These are phyloP conservation scores for Irpex sp. DNA, from an alignment of 1,284 basidiomycete genomes.

Conservation along the genomic window DNA sequence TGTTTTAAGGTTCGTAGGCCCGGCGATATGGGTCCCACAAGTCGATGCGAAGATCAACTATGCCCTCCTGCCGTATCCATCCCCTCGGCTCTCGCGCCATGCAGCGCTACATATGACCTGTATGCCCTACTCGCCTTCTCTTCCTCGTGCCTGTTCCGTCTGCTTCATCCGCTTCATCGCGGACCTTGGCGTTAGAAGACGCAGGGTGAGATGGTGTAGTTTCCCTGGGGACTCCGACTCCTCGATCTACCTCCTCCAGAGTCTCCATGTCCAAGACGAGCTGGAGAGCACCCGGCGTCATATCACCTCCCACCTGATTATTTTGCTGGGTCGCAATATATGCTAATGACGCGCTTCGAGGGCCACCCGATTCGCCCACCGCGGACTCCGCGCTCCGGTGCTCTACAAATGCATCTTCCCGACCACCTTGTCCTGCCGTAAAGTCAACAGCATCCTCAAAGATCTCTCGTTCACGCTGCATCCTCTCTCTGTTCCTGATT, in stretches of 20 bases:
- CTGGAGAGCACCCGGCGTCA: not conserved
- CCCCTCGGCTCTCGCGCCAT: not conserved
- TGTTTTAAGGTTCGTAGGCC: not conserved
- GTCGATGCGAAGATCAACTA: not conserved
- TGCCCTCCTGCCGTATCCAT: not conserved
- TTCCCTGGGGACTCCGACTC: too few species aligned
- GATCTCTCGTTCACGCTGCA: not conserved
- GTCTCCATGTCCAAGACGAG: not conserved
- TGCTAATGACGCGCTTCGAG: not conserved
- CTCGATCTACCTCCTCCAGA: not conserved
- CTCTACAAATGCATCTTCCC: not conserved
- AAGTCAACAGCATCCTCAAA: constrained; percentile 1
- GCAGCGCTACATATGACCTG: not conserved
- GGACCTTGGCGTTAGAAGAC: not conserved
- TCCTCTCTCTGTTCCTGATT: not conserved
- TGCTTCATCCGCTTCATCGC: not conserved
- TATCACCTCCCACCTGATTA: not conserved
- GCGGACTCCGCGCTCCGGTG: not conserved
- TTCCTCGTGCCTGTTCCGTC: not conserved
- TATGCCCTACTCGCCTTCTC: not conserved
- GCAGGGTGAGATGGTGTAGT: not conserved
- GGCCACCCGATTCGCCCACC: not conserved
- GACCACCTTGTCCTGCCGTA: not conserved
- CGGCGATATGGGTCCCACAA: not conserved
- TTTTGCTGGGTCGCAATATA: not conserved